phyloP scores from a whole-genome alignment of 768 basidiomycete genomes.

The Russula olivacea region DNA sequence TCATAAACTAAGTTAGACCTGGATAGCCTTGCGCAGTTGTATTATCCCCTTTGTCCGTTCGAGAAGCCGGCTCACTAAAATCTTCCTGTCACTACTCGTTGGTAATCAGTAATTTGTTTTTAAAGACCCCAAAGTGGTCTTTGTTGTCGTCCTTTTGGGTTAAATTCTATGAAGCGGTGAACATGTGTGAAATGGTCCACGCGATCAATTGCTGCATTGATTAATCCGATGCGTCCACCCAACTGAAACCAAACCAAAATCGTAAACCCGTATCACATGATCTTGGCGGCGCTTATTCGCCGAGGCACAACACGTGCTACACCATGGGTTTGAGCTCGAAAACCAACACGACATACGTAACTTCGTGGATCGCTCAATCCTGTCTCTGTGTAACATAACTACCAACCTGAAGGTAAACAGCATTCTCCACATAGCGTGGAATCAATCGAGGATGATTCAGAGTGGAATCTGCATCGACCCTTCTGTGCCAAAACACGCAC shows the following conservation, averaged over 20 bases:
- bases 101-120: not conserved
- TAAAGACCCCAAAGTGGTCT: not conserved
- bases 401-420: conserved; percentile 14
- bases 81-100: not conserved
- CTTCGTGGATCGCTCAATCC: not conserved
- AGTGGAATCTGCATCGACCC: conserved; percentile 87
- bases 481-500: conserved; percentile 28
- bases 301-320: not conserved
- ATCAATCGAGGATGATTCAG: conserved; percentile 68
- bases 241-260: too few relatives aligned
- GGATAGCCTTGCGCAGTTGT: not conserved
- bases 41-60: not conserved
- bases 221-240: too few relatives aligned
- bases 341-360: not conserved
- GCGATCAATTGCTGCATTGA: too few relatives aligned
- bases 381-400: not conserved
- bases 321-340: too few relatives aligned
- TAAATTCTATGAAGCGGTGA: not conserved
- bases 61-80: not conserved
- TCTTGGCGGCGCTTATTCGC: not conserved
- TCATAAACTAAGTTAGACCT: not conserved
- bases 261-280: not conserved
- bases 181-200: not conserved
- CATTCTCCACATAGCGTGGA: not conserved
- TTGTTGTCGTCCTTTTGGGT: not conserved